Evolutionary conservation across 179 eudicot genomes (phyloP), one percentile per base, ranked within the genome.

Genomic region (Patellifolia procumbens): DNA sequence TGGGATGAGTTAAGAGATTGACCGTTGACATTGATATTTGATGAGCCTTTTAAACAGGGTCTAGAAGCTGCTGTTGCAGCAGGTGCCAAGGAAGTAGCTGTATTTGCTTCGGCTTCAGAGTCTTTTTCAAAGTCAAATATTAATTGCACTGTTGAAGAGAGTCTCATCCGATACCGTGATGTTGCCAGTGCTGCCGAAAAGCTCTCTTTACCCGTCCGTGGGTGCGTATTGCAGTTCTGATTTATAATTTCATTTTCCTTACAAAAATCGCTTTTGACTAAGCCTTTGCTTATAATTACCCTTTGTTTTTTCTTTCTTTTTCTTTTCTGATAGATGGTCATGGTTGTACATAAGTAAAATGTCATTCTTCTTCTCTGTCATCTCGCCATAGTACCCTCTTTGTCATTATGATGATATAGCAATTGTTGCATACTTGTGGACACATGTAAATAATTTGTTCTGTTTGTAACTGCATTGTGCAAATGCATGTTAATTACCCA

Each of bases 81-180:
- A 76, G 99, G 98, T 80, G 97, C 89, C 11, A 95, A 89, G 82
- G 99, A 95, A 85, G 92, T 95, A 61, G 99, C 99, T 16, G 76
- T 95, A 48, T 95, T 95, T 86, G 98, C 99, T 81, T 86, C 99
- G 58, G 98, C 98, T 75, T 95, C 99, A 24, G 99, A 95, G 80
- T 88, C 98, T 26, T 95, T 95, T 83, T 95, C 98, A 20, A 85
- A 79, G 70, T 95, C 99, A 51, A 95, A 95, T 76, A 90, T 95
- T 22, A 95, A 95, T 79, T 95, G 99, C 80, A 88, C 91, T 87
- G 83, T 95, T 77, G 90, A 90, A 84, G 98, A 95, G 84, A 93
- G 98, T 85, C 92, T 95, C 71, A 56, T 62, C 76, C 93, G 96
- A 52, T 95, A 88, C 63, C 89, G 84, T 62, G 96, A 82, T 62